Base-by-base conservation (phyloP, 257 asterid genomes). In the Solanum bulbocastanum region DNA sequence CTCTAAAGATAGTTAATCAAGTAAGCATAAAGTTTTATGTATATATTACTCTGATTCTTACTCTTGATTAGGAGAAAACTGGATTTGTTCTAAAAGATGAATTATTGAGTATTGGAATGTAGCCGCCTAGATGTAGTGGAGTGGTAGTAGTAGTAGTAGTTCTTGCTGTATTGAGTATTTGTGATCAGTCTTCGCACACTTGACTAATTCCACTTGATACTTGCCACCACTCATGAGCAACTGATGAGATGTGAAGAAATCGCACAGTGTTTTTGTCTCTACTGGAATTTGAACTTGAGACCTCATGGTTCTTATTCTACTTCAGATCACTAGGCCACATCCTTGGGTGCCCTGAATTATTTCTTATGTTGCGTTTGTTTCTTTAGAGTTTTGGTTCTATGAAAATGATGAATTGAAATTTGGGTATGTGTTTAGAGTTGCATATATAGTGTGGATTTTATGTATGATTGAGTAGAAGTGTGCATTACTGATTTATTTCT, bases 1-100 rank as follows among this genome's bases (percentile, higher is more conserved):
- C 92, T 76, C 93, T 88, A 87, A 95, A 95, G 90, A 89, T 95
- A 81, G 88, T 94, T 90, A 94, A 92, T 84, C 98, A 95, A 97
- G 98, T 92, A 89, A 84, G 87, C 84, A 25, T 4, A 78, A 78
- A 39, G 1, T 37, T 36, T 4, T 74, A 10, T 36, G 82, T 74
- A 74, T 74, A 15, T 11, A 27, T 75, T 40, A 78, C n/a, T 23
- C 2, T 75, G 44, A 69, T 69, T 66, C 10, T 66, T 66, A 66
- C 36, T 15, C 39, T 3, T 18, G 44, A 72, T 72, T 66, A 25
- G 35, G 75, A 69, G 37, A 33, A 16, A 10, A 32, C 14, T 32
- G 78, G 78, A 72, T 35, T 73, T 73, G 10, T 35, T 20, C 15
- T 35, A 20, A 73, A 73, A 35, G 46, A 73, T 73, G 27, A 73